Evolutionary conservation across 1,284 basidiomycete genomes (phyloP).

Genomic region (Heterobasidion occidentale): DNA sequence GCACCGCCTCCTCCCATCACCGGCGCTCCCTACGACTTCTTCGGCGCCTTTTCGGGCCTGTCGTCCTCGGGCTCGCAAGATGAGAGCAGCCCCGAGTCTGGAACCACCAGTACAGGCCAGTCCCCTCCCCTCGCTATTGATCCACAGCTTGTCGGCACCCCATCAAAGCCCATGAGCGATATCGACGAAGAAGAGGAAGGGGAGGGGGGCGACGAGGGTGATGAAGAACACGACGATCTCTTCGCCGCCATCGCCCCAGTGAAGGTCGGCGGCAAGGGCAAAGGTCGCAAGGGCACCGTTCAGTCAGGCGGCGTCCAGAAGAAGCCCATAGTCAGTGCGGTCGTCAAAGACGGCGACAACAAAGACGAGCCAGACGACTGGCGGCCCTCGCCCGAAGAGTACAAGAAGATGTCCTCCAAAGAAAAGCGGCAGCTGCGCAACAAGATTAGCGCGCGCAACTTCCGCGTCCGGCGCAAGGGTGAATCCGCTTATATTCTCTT

Average conservation of each 20-base stretch:
- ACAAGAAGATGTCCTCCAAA: slow-evolving; percentile 92
- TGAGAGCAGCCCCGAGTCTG: slow-evolving; percentile 19
- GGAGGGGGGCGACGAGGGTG: slow-evolving; percentile 20
- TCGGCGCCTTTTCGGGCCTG: slow-evolving; percentile 13
- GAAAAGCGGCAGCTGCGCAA: slow-evolving; percentile 95
- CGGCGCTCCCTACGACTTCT: slow-evolving; percentile 30
- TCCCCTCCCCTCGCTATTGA: slow-evolving; percentile 36
- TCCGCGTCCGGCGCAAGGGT: slow-evolving; percentile 90
- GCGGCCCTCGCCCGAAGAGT: slow-evolving; percentile 86
- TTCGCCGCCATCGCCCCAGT: slow-evolving; percentile 25
- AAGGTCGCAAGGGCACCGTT: slow-evolving; percentile 61
- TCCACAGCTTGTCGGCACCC: slow-evolving; percentile 42
- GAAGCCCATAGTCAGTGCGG: slow-evolving; percentile 37
- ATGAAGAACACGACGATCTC: slow-evolving; percentile 13
- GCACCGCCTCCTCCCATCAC: slow-evolving; percentile 20
- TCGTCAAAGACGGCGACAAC: slow-evolving; percentile 28
- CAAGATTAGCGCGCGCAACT: slow-evolving; percentile 95
- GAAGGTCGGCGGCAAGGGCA: slow-evolving; percentile 55
- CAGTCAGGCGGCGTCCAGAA: slow-evolving; percentile 66
- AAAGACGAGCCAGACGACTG: slow-evolving; percentile 63
- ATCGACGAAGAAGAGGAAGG: slow-evolving; percentile 16
- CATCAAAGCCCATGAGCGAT: slow-evolving; percentile 29
- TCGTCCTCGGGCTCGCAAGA: slow-evolving; percentile 11
- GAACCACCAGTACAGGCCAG: slow-evolving; percentile 11
- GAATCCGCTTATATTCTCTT: slow-evolving; percentile 14